Evolutionary conservation across 2,329 filamentous ascomycete species (phyloP), one percentile per base, ranked within the genome.

Genomic region (Diaporthe velutina): DNA sequence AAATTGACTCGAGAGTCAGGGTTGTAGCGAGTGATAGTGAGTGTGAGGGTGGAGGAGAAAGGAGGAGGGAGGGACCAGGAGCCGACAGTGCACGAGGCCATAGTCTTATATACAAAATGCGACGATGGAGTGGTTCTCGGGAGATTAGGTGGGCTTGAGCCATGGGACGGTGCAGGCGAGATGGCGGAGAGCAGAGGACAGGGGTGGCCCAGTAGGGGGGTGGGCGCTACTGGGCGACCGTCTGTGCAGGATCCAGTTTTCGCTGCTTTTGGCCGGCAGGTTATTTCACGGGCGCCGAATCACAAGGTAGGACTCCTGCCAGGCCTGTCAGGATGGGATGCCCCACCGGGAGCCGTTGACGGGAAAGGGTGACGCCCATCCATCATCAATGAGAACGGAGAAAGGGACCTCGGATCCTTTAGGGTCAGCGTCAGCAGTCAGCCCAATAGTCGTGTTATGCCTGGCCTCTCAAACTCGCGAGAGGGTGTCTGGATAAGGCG

Each of bases 1-100:
- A 84, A 90, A 86, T 86, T 89, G 88, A 90, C 88, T 88, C 80
- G 85, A 86, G 83, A 88, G 87, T 88, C 87, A 87, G 85, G 86
- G 83, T 78, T 79, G 35, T 74, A 86, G 83, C 80, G 85, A 85
- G 79, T 79, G 48, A 30, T 54, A 68, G 48, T 28, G 64, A 68
- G 87, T 86, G 86, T 85, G 87, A 87, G 87, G 84, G 88, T 87
- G 85, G 86, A 80, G 85, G 85, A 81, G 80, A 80, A 83, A 82
- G 78, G 77, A 78, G 76, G 77, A 81, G 81, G 77, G 77, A 77
- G 78, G 78, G 78, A 77, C 77, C 78, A 82, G 52, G 81, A 82
- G 78, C 76, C 80, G 81, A 83, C 83, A 84, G 81, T 82, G 83
- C 81, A 83, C 79, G 74, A 75, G 61, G 70, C 72, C 42, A 22